Conservation (phyloP, 2,329 filamentous ascomycete species). For the Neonectria sp. region DNA sequence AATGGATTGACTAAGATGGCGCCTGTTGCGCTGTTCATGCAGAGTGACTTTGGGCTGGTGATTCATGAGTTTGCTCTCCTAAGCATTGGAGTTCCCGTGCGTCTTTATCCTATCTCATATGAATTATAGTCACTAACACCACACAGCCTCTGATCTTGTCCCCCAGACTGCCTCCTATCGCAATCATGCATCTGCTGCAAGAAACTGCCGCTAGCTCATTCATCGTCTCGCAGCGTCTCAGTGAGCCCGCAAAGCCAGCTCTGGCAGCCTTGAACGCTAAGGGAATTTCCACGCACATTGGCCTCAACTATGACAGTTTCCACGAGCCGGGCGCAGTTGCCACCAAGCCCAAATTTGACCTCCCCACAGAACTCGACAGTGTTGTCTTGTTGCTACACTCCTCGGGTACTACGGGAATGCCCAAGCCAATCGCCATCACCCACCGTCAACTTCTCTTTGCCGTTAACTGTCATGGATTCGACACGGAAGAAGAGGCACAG, state of each 20-base stretch:
- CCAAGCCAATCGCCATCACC: constrained; percentile 52
- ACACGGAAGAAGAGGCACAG: constrained; percentile 34
- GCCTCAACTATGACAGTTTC: constrained; percentile 28
- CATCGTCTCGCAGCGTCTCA: constrained; percentile 37
- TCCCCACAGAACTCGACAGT: constrained; percentile 41
- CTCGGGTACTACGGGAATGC: constrained; percentile 54
- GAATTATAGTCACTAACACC: constrained; percentile 5
- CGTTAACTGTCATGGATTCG: constrained; percentile 48
- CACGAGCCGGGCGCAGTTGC: constrained; percentile 25
- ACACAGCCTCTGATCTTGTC: constrained; percentile 38
- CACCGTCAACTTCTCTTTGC: constrained; percentile 50
- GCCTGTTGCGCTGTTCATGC: constrained; percentile 49
- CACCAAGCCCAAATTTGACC: constrained; percentile 30
- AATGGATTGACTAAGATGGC: constrained; percentile 26
- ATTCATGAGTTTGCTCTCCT: constrained; percentile 47
- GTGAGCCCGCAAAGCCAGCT: constrained; percentile 31
- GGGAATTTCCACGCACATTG: constrained; percentile 35
- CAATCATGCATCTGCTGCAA: constrained; percentile 37
- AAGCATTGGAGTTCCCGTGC: constrained; percentile 43
- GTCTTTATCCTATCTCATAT: not conserved
- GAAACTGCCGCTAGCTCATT: constrained; percentile 34
- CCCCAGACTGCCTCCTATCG: constrained; percentile 33
- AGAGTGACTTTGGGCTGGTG: constrained; percentile 49
- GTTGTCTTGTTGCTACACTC: constrained; percentile 51
- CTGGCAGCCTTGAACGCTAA: constrained; percentile 32